A percentile compares a stretch with the other conserved stretches of the same genome.
phyloP scores from a whole-genome alignment of 305 asterid genomes.

The Stenogyne calaminthoides region DNA sequence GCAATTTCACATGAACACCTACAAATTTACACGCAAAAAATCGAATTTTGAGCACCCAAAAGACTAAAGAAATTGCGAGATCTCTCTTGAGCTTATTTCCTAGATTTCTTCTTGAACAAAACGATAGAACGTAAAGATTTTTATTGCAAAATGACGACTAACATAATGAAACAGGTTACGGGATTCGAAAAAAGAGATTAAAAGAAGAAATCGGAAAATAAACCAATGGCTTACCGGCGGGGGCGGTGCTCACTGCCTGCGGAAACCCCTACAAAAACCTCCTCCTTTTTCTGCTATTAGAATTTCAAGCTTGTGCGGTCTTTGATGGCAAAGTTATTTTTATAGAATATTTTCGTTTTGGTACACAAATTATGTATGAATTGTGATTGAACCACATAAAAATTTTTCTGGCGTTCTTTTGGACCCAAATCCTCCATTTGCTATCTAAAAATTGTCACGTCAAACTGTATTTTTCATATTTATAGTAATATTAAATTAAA shows the following conservation, averaged over 20 bases:
- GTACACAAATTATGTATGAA: background rate
- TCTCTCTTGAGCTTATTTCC: background rate
- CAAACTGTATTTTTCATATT: background rate
- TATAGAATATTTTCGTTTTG: background rate
- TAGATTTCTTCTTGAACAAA: background rate
- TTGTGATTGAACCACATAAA: background rate
- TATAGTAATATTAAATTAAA: background rate
- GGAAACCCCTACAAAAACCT: slow-evolving; percentile 24
- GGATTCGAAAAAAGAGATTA: background rate
- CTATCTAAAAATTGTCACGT: background rate
- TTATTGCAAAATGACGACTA: background rate
- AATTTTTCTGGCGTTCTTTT: background rate
- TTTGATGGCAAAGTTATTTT: background rate
- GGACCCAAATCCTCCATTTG: background rate
- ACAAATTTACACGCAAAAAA: background rate
- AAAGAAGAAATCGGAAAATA: background rate
- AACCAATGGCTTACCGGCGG: background rate
- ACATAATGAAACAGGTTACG: background rate
- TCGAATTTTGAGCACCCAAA: slow-evolving; percentile 1
- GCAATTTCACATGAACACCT: background rate
- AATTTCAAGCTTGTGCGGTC: background rate
- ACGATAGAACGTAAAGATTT: background rate
- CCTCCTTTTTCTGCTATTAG: background rate
- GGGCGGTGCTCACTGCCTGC: background rate
- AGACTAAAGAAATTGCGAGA: background rate